Evolutionary conservation across 306 rosid species (phyloP).

Genomic region (Quercus ilex): DNA sequence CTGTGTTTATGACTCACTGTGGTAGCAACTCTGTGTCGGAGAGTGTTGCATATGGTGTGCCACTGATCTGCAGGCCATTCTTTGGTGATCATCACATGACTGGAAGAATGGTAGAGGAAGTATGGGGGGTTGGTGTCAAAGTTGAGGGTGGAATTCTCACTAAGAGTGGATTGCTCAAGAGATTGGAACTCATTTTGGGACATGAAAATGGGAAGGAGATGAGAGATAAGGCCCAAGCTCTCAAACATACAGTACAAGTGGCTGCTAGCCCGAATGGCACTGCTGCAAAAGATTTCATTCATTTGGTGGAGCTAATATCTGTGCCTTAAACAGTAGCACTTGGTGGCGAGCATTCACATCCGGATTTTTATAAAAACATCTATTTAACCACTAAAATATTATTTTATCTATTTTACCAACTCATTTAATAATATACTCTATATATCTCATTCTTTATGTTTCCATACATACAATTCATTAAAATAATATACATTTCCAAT

Average conservation of each 20-base stretch:
- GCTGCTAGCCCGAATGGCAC: conserved; percentile 32
- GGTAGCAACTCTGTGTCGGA: conserved; percentile 50
- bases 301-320: conserved; percentile 13
- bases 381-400: accelerated
- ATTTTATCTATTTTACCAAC: too few species aligned
- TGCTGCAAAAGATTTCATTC: conserved; percentile 18
- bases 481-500: too few species aligned
- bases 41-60: conserved; percentile 43
- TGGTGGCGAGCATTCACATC: not conserved
- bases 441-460: too few species aligned
- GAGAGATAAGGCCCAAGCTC: conserved; percentile 18
- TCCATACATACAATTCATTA: accelerated
- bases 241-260: conserved; percentile 12
- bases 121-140: conserved; percentile 44
- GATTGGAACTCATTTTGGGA: conserved; percentile 37
- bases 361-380: too few species aligned
- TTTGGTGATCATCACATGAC: conserved; percentile 45
- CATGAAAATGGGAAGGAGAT: conserved; percentile 33
- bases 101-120: conserved; percentile 33
- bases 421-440: too few species aligned
- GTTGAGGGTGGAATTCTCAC: conserved; percentile 42
- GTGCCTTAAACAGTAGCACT: not conserved
- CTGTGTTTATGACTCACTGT: conserved; percentile 47
- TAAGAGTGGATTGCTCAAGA: conserved; percentile 32
- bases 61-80: conserved; percentile 47